phyloP scores from a whole-genome alignment of 129 eudicot genomes.

The Centella asiatica region DNA sequence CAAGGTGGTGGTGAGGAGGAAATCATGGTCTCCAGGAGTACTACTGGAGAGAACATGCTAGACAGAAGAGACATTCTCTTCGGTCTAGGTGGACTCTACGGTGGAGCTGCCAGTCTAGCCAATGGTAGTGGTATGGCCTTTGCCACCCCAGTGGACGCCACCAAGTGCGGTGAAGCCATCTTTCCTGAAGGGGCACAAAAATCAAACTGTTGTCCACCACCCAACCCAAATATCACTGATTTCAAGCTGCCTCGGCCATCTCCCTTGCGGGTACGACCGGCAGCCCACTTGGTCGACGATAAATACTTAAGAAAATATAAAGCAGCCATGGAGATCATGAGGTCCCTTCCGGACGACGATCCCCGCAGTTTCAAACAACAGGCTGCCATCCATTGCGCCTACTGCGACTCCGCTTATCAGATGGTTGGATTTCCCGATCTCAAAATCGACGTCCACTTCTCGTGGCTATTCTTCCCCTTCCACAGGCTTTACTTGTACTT shows the following conservation, averaged over 20 bases:
- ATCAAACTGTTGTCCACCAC: conserved; percentile 37
- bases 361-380: conserved; percentile 37
- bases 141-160: conserved; percentile 35
- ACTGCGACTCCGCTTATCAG: conserved; percentile 31
- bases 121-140: too few relatives aligned
- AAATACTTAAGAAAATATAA: conserved; percentile 18
- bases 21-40: background rate
- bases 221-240: conserved; percentile 18
- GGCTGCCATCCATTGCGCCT: conserved; percentile 48
- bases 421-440: conserved; percentile 22
- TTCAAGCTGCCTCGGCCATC: conserved; percentile 15
- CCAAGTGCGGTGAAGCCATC: conserved; percentile 25
- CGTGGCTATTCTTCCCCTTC: conserved; percentile 51
- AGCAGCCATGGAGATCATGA: conserved; percentile 30
- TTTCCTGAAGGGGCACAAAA: conserved; percentile 14
- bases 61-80: conserved; percentile 25
- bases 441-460: conserved; percentile 33
- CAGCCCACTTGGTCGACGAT: conserved; percentile 21
- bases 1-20: background rate
- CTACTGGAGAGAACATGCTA: background rate
- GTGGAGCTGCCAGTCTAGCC: conserved; percentile 7
- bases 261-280: conserved; percentile 22
- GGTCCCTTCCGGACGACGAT: conserved; percentile 31
- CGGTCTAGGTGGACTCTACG: conserved; percentile 43
- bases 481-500: conserved; percentile 51